Base-by-base conservation (phyloP, 768 basidiomycete species). In the Pleurotus eryngii region DNA sequence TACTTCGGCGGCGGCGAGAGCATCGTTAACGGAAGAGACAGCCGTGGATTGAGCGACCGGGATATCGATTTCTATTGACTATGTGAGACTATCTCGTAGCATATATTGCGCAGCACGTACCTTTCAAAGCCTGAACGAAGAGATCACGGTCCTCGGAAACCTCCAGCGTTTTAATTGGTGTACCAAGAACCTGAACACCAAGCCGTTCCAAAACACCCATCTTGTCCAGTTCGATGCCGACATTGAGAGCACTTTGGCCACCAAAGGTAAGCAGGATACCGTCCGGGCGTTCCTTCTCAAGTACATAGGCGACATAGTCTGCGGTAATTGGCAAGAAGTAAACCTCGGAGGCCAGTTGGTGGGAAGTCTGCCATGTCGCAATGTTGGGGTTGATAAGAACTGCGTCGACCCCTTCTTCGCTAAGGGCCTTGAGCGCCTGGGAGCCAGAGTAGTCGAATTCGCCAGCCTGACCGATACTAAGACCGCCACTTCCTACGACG, bases 371-470 rank as follows among this genome's bases (percentile, higher is more conserved):
- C 89, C 96, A 98, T 27, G 97, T 98, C 43, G 97, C 96, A 62
- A 98, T 98, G 69, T 99, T 98, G 47, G 97, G 97, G 72, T 98
- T 99, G 72, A 99, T 93, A 61, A 99, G 86, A 61, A 99, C 87
- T 30, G 94, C 92, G 56, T 90, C 83, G 51, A 99, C 87, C 54
- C 95, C 95, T 70, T 95, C 93, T 72, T 99, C 97, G 64, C 88
- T 85, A 53, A 99, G 86, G 14, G 97, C 97, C 72, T 99, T 98
- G 74, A 99, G 85, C 8, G 97, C 97, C 73, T 99, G 97, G 5
- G 96, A 98, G 46, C 97, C 97, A 17, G 96, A 98, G 71, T 99
- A 99, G 71, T 99, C 97, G 72, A 99, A 99, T 75, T 99, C 97
- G 71, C 97, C 97, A 4, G 97, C 97, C 72, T 99, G 97, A 26